Evolutionary conservation across 495 filamentous ascomycete genomes (phyloP).

Genomic region (Penicillium turbatum): DNA sequence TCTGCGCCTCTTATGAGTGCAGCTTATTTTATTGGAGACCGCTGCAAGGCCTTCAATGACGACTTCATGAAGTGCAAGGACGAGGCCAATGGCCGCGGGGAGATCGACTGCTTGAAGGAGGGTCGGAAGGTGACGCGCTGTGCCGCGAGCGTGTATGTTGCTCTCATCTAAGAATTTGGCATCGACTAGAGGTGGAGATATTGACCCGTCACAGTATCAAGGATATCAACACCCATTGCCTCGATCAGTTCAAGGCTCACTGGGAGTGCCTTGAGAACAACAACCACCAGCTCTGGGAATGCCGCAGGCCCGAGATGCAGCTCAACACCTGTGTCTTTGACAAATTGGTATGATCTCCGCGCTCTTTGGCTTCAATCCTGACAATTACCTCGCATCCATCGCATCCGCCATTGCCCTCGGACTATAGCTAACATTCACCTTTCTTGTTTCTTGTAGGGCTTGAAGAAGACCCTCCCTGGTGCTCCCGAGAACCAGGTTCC

Average conservation of each 20-base stretch:
- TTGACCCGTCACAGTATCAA: slow-evolving; percentile 58
- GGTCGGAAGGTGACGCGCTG: slow-evolving; percentile 94
- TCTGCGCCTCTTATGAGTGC: slow-evolving; percentile 89
- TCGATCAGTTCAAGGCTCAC: slow-evolving; percentile 84
- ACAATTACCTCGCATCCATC: background rate
- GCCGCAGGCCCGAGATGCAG: slow-evolving; percentile 69
- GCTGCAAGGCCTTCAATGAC: slow-evolving; percentile 93
- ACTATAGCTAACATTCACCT: slow-evolving; percentile 6
- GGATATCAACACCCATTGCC: slow-evolving; percentile 93
- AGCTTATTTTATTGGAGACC: slow-evolving; percentile 94
- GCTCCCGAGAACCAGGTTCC: slow-evolving; percentile 70
- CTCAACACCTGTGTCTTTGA: slow-evolving; percentile 93
- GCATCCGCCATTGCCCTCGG: background rate
- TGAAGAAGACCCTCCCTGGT: slow-evolving; percentile 87
- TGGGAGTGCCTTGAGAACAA: slow-evolving; percentile 95
- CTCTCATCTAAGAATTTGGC: background rate
- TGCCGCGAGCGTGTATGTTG: slow-evolving; percentile 88
- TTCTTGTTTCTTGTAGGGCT: slow-evolving; percentile 51
- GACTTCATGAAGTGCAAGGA: slow-evolving; percentile 99
- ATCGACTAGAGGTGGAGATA: background rate
- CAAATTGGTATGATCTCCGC: slow-evolving; percentile 67
- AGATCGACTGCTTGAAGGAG: slow-evolving; percentile 93
- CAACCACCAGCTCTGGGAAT: slow-evolving; percentile 95
- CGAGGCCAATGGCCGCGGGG: slow-evolving; percentile 79
- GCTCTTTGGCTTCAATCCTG: background rate